phyloP scores from a whole-genome alignment of 768 basidiomycete species.

The Lyophyllum atratum region DNA sequence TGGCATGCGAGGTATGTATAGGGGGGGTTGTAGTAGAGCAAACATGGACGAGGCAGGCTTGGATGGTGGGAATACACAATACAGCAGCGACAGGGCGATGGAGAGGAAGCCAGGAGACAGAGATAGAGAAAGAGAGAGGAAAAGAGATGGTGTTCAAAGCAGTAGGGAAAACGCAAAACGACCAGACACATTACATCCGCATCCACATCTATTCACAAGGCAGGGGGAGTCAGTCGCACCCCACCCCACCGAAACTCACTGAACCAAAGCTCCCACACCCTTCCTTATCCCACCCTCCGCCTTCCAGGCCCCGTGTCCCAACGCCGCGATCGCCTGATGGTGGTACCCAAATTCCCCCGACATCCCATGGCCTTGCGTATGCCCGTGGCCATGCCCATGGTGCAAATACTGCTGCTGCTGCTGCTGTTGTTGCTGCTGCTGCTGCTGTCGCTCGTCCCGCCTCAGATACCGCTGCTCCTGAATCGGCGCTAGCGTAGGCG shows the following conservation, averaged over 20 bases:
- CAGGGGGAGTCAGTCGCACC: no score
- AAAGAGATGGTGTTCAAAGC: not conserved
- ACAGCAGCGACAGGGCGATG: not conserved
- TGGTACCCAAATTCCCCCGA: constrained; percentile 43
- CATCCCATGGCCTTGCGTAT: constrained; percentile 10
- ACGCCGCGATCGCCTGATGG: constrained; percentile 36
- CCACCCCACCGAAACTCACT: constrained; percentile 19
- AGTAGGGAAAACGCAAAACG: not conserved
- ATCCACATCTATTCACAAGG: not conserved
- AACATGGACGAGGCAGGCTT: not conserved
- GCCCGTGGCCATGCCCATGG: not conserved
- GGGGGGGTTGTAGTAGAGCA: not conserved
- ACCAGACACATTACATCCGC: not conserved
- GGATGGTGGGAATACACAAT: not conserved
- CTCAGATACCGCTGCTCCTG: constrained; percentile 42
- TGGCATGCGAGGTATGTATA: not conserved
- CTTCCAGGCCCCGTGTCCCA: constrained; percentile 49
- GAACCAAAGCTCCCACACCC: constrained; percentile 39
- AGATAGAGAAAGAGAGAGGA: not conserved
- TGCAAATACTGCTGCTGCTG: not conserved
- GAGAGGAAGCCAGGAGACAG: no score
- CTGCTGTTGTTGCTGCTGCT: not conserved
- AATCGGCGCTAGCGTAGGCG: constrained; percentile 58
- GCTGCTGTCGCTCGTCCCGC: not conserved
- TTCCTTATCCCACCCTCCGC: constrained; percentile 45